Base-by-base conservation (phyloP, 257 asterid genomes). In the Osmanthus fragrans region DNA sequence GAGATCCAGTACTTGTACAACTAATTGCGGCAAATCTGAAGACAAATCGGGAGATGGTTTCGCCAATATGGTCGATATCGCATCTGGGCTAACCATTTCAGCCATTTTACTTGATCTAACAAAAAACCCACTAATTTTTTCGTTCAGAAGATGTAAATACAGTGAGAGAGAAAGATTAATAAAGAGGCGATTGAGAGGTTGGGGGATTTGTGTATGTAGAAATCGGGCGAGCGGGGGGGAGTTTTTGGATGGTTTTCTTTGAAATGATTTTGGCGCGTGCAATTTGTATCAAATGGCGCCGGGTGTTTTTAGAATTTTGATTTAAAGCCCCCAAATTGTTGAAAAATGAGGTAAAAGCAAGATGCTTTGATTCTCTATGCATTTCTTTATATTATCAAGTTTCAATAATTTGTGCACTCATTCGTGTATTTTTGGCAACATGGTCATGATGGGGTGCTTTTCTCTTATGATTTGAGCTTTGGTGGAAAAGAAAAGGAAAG, bases 1-100 rank as follows among this genome's bases (percentile, higher is more conserved):
- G 69, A 95, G 96, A 82, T 95, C 96, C 36, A 94, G 74, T 5
- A 95, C 88, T 83, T 95, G 98, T 30, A 93, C 90, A 7, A 93
- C 73, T 72, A 95, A 84, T 75, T 93, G 92, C 11, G 93, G 93
- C 13, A 91, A 71, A 78, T 86, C 83, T 19, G 97, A 84, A 21
- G 87, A 84, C 37, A 94, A 84, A 65, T 87, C 90, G 0, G 97
- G 94, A 29, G 88, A 91, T 0, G 99, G 98, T 86, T 90, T 95
- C 0, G 96, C 91, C 51, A 91, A 77, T 21, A 95, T 85, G 66
- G 83, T 69, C 0, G 96, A 89, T 13, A 95, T 71, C 27, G 97
- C 96, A 87, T 91, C 91, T 71, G 92, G 92, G 85, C 73, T 91
- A 74, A 88, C 89, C 56, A 68, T 5, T 70, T 80, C 84, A 65